Evolutionary conservation across 805 yeast species (phyloP).

Genomic region (Saturnispora diversa): DNA sequence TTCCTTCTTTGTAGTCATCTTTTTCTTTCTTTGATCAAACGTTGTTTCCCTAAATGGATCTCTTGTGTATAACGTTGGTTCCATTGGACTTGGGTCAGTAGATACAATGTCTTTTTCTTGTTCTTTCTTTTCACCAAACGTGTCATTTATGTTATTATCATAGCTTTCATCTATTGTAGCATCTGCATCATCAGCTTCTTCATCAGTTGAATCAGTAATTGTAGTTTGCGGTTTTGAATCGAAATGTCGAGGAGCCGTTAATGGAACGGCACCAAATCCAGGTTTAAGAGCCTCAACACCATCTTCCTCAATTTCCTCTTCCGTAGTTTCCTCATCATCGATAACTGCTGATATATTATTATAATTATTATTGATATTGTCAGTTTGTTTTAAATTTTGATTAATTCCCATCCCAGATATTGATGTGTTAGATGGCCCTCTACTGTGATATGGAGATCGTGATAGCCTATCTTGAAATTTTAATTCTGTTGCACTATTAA

Average conservation of each 20-base stretch:
- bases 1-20: slow-evolving; percentile 11
- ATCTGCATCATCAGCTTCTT: slow-evolving; percentile 5
- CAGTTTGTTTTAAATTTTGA: not conserved
- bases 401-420: not conserved
- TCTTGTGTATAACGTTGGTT: too few species aligned
- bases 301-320: slow-evolving; percentile 21
- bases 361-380: not conserved
- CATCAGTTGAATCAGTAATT: not conserved
- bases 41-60: slow-evolving; percentile 11
- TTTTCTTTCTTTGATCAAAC: slow-evolving; percentile 9
- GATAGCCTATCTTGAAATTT: slow-evolving; percentile 6
- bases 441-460: slow-evolving; percentile 2
- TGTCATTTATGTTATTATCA: not conserved
- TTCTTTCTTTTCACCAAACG: not conserved
- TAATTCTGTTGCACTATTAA: not conserved
- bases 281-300: slow-evolving; percentile 13
- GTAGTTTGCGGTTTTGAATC: not conserved
- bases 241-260: not conserved
- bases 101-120: not conserved
- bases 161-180: slow-evolving; percentile 1
- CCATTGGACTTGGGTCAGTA: not conserved
- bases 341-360: slow-evolving; percentile 5
- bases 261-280: slow-evolving; percentile 1
- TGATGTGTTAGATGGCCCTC: slow-evolving; percentile 1
- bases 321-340: slow-evolving; percentile 10